These are phyloP conservation scores for Neopestalotiopsis rosae DNA, from an alignment of 2,329 filamentous ascomycete genomes.

Conservation along the genomic window DNA sequence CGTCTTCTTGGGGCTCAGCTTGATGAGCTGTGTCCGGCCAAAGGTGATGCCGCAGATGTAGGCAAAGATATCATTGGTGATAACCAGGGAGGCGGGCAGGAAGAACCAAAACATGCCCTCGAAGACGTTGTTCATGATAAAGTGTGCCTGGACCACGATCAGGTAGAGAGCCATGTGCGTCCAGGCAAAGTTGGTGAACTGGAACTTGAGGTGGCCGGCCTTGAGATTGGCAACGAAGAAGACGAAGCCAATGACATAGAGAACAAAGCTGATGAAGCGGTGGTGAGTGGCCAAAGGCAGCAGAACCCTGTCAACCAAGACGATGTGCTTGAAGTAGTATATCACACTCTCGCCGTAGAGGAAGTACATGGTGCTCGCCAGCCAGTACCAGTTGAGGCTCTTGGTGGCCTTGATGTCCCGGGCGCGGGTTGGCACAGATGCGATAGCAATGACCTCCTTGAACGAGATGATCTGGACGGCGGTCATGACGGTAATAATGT, in stretches of 20 bases:
- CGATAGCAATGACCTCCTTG: constrained; percentile 98
- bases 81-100: constrained; percentile 90
- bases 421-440: constrained; percentile 90
- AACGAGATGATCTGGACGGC: constrained; percentile 95
- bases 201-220: constrained; percentile 96
- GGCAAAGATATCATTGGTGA: constrained; percentile 98
- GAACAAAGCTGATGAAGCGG: constrained; percentile 97
- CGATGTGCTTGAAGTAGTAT: constrained; percentile 99
- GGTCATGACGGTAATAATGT: constrained; percentile 92
- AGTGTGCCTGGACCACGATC: constrained; percentile 97
- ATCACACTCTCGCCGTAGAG: constrained; percentile 98
- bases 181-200: constrained; percentile 99
- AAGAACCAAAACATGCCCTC: constrained; percentile 99
- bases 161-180: constrained; percentile 99
- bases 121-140: constrained; percentile 99
- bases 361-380: constrained; percentile 99
- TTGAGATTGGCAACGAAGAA: constrained; percentile 96
- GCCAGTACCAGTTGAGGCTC: constrained; percentile 98
- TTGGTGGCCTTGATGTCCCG: constrained; percentile 93
- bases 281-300: constrained; percentile 95
- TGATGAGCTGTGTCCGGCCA: constrained; percentile 94
- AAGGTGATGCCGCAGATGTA: constrained; percentile 98
- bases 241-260: constrained; percentile 98
- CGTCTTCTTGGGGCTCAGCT: constrained; percentile 98
- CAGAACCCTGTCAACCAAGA: constrained; percentile 91